Evolutionary conservation across 2,329 filamentous ascomycete species (phyloP).

Genomic region (Lachnellula occidentalis): DNA sequence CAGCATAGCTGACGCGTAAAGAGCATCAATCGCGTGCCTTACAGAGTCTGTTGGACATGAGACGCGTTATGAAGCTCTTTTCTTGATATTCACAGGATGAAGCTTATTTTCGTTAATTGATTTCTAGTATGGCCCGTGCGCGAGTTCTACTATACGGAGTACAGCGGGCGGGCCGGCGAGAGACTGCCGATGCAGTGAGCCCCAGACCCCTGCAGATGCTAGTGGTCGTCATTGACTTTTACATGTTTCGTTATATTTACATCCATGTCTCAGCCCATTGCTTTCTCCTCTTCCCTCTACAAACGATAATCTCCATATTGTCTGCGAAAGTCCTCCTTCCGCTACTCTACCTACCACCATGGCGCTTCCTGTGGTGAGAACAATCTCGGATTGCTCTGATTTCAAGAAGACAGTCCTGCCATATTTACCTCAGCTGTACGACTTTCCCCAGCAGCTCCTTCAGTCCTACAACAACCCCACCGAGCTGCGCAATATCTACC

Average conservation of each 20-base stretch:
- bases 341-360: slow-evolving; percentile 37
- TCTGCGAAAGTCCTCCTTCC: not conserved
- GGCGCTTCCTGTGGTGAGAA: slow-evolving; percentile 67
- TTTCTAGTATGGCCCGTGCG: no score
- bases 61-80: slow-evolving; percentile 6
- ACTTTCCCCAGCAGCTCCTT: slow-evolving; percentile 61
- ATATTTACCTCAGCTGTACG: slow-evolving; percentile 63
- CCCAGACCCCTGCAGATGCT: not conserved
- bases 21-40: not conserved
- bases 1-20: slow-evolving; percentile 4
- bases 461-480: slow-evolving; percentile 54
- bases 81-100: not conserved
- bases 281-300: not conserved
- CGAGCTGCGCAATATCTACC: slow-evolving; percentile 65
- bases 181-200: not conserved
- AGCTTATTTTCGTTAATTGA: not conserved
- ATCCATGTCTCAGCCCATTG: not conserved
- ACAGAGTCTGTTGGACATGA: not conserved
- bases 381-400: slow-evolving; percentile 69
- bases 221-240: not conserved
- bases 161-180: no score
- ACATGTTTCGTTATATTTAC: not conserved
- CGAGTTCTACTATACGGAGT: no score
- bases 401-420: slow-evolving; percentile 70
- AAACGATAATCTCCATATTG: not conserved